Conservation (phyloP, 2,329 filamentous ascomycete species). For the Trichophyton equinum region DNA sequence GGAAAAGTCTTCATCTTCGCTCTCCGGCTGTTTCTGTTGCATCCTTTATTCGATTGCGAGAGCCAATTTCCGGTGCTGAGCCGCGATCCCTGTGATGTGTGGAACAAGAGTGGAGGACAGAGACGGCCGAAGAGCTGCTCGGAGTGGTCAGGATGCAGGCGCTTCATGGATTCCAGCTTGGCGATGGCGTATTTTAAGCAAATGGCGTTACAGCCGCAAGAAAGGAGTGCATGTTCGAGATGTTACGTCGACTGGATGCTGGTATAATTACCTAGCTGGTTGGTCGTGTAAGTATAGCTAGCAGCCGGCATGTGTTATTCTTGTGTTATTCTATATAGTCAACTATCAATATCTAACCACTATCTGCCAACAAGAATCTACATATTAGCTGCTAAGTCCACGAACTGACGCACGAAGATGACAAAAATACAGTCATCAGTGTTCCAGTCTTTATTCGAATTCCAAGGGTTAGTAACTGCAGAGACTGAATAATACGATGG, state of each 20-base stretch:
- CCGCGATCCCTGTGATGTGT: background rate
- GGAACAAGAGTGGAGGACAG: background rate
- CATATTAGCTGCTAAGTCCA: too few species aligned
- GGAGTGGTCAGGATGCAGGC: background rate
- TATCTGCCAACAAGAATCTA: too few species aligned
- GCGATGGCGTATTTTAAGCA: background rate
- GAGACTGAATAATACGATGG: background rate
- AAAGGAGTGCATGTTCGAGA: background rate
- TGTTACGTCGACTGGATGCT: background rate
- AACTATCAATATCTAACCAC: too few species aligned
- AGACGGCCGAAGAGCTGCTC: background rate
- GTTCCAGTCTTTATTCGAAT: background rate
- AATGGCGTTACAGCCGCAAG: background rate
- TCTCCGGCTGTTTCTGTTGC: background rate
- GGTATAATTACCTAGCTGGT: too few species aligned
- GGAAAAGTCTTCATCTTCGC: background rate
- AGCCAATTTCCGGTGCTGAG: background rate
- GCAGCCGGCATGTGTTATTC: too few species aligned
- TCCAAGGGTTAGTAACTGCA: background rate
- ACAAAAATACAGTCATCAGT: background rate
- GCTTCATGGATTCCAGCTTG: background rate
- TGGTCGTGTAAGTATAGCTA: too few species aligned
- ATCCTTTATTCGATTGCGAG: background rate
- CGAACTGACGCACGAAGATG: background rate
- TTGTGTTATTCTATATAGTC: too few species aligned